Percentiles rank a stretch among this genome's conserved stretches.
Conservation (phyloP, 2,329 filamentous ascomycete species). For the Ceratocystis colombiana region DNA sequence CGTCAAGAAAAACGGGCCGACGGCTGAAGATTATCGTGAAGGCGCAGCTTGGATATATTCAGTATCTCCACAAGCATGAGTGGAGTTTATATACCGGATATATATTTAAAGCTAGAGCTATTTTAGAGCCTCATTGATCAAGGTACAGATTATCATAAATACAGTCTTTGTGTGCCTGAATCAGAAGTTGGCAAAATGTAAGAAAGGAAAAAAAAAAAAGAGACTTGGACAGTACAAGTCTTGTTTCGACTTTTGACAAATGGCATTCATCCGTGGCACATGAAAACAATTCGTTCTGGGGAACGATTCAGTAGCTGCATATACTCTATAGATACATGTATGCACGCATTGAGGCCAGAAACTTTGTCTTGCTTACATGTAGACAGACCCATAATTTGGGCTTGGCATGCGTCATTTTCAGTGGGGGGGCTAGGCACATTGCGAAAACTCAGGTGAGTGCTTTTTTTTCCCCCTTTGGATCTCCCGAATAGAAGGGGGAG, state of each 20-base stretch:
- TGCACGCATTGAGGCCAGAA: constrained; percentile 9
- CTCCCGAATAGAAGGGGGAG: too few relatives aligned
- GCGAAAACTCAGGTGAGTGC: constrained; percentile 7
- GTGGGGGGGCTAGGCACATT: not conserved
- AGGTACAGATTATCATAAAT: not conserved
- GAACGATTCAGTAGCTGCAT: not conserved
- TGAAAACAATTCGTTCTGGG: not conserved
- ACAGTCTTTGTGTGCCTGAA: not conserved
- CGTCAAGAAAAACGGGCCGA: constrained; percentile 2
- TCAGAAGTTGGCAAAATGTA: not conserved
- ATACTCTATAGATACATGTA: not conserved
- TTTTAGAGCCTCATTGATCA: too few relatives aligned
- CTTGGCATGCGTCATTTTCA: constrained; percentile 12
- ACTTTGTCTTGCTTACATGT: not conserved
- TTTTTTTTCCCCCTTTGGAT: not conserved
- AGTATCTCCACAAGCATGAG: too few relatives aligned
- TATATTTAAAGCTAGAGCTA: too few relatives aligned
- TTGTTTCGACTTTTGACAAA: not conserved
- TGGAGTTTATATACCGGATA: too few relatives aligned
- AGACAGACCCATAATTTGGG: not conserved
- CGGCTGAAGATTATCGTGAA: not conserved
- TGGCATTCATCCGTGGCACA: too few relatives aligned
- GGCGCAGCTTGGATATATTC: not conserved
- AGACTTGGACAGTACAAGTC: not conserved
- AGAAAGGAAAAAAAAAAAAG: not conserved